Evolutionary conservation across 257 asterid species (phyloP), one percentile per base, ranked within the genome.

Genomic region (Forsythia suspensa): DNA sequence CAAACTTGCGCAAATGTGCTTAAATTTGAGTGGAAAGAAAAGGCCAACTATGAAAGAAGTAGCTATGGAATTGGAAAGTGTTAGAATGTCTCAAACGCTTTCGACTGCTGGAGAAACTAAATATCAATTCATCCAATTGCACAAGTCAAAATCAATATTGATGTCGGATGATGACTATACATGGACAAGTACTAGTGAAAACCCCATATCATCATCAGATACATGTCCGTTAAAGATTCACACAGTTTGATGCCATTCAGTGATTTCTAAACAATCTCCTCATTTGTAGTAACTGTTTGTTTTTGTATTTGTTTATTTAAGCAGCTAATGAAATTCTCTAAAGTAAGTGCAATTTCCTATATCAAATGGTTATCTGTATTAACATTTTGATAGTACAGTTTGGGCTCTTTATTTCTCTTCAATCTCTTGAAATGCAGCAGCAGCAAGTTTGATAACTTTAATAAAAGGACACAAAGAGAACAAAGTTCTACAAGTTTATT

Each of bases 11-110:
- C 76, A 59, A 44, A 73, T 80, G 43, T 82, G 85, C 70, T 63
- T 82, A 70, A 65, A 72, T 43, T 78, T 78, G 82, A 79, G 69
- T 76, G 85, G 85, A 10, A 82, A 75, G 74, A 75, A 69, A 70
- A 71, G 85, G 52, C 85, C 82, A 16, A 74, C 76, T 8, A 78
- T 82, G 85, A 82, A 69, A 59, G 82, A 77, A 78, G 86, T 82
- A n/a, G 80, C 81, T 3, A 79, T 79, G 83, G 86, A 79, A 10
- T 77, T 83, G 75, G 86, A 76, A 68, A 29, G 59, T 66, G 37
- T 71, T 11, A 46, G 77, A 77, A 75, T 57, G 59, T 73, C 76
- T 79, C 71, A 61, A 21, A 36, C 18, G 11, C 80, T 68, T 21
- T 41, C 77, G 39, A 40, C 15, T 68, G 74, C 20, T 24, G 44